A percentile compares a stretch with the other conserved stretches of the same genome.
phyloP scores from a whole-genome alignment of 345 rosid genomes.

The Camelina neglecta region DNA sequence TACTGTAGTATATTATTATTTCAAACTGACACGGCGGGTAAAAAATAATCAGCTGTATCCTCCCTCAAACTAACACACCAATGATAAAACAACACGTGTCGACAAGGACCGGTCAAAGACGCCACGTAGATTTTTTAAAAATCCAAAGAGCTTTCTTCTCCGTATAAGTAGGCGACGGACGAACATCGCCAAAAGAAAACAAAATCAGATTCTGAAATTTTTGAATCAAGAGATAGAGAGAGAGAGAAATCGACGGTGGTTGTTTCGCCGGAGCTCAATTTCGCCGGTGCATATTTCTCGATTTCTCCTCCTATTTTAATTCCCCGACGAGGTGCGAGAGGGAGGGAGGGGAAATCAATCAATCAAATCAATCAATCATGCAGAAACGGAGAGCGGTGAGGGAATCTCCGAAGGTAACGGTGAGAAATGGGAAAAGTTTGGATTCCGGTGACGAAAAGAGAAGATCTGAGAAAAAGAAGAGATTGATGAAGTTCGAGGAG shows the following conservation, averaged over 20 bases:
- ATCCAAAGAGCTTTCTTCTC: slow-evolving; percentile 31
- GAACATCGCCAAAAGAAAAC: background rate
- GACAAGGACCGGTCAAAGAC: slow-evolving; percentile 31
- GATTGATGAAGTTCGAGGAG: slow-evolving; percentile 71
- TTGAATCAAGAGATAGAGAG: background rate
- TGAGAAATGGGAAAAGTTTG: slow-evolving; percentile 18
- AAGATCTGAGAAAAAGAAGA: slow-evolving; percentile 54
- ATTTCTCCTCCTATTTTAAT: background rate
- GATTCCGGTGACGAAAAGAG: slow-evolving; percentile 42
- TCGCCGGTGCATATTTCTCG: background rate
- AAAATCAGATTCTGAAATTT: background rate
- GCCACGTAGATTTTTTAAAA: slow-evolving; percentile 38
- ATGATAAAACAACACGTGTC: background rate
- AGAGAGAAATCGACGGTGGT: slow-evolving; percentile 17
- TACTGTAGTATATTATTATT: slow-evolving; percentile 4
- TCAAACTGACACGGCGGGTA: slow-evolving; percentile 39
- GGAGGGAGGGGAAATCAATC: background rate
- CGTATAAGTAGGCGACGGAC: slow-evolving; percentile 41
- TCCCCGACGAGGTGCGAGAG: slow-evolving; percentile 14
- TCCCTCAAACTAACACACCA: background rate
- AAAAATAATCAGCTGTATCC: slow-evolving; percentile 30
- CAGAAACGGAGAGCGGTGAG: slow-evolving; percentile 40
- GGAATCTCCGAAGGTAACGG: slow-evolving; percentile 25
- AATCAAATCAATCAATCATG: slow-evolving; percentile 22
- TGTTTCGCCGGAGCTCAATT: slow-evolving; percentile 24